phyloP scores from a whole-genome alignment of 305 asterid genomes.

The Coffea humblotiana region DNA sequence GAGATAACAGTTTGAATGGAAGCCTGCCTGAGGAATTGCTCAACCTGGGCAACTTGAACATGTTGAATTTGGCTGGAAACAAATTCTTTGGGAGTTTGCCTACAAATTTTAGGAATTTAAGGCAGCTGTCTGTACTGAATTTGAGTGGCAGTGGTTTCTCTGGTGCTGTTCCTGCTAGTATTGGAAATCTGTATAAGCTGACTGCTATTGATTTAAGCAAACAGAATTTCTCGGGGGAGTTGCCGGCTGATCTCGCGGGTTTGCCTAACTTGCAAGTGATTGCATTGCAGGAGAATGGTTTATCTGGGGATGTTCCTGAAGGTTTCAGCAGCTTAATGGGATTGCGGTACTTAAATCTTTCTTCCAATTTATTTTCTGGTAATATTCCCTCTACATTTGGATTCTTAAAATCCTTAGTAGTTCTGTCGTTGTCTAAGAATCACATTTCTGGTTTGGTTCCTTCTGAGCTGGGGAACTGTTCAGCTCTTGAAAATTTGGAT shows the following conservation, averaged over 20 bases:
- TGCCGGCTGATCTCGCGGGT: slow-evolving; percentile 61
- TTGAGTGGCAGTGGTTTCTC: slow-evolving; percentile 60
- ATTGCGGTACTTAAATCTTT: slow-evolving; percentile 55
- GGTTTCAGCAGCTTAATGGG: slow-evolving; percentile 65
- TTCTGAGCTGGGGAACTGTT: slow-evolving; percentile 55
- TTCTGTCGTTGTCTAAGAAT: slow-evolving; percentile 62
- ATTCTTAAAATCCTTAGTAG: slow-evolving; percentile 55
- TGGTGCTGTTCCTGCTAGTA: slow-evolving; percentile 49
- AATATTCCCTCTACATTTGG: slow-evolving; percentile 63
- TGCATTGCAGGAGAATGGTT: slow-evolving; percentile 61
- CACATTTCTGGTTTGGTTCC: slow-evolving; percentile 59
- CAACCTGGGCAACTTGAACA: slow-evolving; percentile 49
- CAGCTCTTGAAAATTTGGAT: slow-evolving; percentile 49
- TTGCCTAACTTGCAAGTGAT: slow-evolving; percentile 69
- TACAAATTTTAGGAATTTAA: slow-evolving; percentile 41
- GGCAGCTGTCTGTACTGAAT: slow-evolving; percentile 50
- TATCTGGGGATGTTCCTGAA: slow-evolving; percentile 62
- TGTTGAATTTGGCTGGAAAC: slow-evolving; percentile 57
- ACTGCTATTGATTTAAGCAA: slow-evolving; percentile 58
- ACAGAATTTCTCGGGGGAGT: slow-evolving; percentile 57
- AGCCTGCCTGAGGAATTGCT: slow-evolving; percentile 45
- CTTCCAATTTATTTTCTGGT: slow-evolving; percentile 63
- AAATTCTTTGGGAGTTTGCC: slow-evolving; percentile 50
- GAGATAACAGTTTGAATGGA: slow-evolving; percentile 50
- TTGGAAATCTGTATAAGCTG: slow-evolving; percentile 58